Evolutionary conservation across 768 basidiomycete species (phyloP).

Genomic region (Tephrocybe sp.): DNA sequence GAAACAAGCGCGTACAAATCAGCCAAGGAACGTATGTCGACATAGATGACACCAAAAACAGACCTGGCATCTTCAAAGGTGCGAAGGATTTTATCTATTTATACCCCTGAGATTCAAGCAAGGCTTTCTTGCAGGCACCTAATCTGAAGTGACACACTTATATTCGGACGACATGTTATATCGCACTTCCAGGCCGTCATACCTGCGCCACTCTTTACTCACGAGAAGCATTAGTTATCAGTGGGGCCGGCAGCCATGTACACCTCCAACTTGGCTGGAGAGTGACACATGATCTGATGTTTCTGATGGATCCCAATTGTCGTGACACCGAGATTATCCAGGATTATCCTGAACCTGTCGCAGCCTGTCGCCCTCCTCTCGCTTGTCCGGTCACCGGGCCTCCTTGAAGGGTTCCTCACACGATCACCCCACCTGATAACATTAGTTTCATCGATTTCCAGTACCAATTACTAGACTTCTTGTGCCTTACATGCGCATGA

Average conservation of each 20-base stretch:
- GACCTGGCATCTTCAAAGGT: conserved; percentile 5
- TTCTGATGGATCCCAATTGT: no score
- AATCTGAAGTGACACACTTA: not conserved
- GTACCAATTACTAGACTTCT: not conserved
- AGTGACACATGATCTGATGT: no score
- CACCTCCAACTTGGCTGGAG: no score
- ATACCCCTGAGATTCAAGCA: not conserved
- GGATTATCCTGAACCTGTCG: no score
- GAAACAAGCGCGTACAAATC: not conserved
- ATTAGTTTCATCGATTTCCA: not conserved
- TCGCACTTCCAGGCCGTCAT: not conserved
- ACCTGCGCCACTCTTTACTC: not conserved
- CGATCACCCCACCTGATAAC: not conserved
- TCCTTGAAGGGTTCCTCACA: not conserved
- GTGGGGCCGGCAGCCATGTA: no score
- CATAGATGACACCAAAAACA: conserved; percentile 1
- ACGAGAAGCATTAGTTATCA: no score
- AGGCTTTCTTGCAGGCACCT: not conserved
- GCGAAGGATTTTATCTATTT: not conserved
- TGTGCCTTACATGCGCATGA: not conserved
- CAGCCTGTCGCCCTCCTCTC: no score
- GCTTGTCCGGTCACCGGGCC: no score
- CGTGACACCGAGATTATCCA: no score
- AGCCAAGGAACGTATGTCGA: not conserved
- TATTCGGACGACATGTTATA: no score